Conservation (phyloP, 1,139 yeast genomes). For the Suhomyces yuchorum region DNA sequence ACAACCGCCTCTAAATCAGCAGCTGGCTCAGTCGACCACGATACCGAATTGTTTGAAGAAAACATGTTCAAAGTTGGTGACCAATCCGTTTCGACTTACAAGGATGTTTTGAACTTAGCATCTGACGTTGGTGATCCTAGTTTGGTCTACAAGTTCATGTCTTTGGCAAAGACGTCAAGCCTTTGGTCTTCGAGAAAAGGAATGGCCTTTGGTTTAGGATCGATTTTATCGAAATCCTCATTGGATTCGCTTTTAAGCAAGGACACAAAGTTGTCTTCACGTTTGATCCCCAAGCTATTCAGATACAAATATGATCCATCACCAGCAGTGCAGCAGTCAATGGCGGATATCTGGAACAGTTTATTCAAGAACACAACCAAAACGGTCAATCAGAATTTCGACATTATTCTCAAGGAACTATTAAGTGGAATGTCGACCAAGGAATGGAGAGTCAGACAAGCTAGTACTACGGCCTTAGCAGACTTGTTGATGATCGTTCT, state of each 20-base stretch:
- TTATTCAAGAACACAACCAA: constrained; percentile 63
- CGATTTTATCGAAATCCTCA: constrained; percentile 77
- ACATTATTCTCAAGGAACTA: constrained; percentile 63
- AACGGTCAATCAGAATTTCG: constrained; percentile 56
- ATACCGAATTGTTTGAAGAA: constrained; percentile 83
- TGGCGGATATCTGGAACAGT: constrained; percentile 87
- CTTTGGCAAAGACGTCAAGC: constrained; percentile 83
- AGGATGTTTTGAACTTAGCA: constrained; percentile 80
- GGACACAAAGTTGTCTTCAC: constrained; percentile 55
- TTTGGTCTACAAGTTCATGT: constrained; percentile 91
- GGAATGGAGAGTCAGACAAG: constrained; percentile 95
- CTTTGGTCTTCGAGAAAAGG: constrained; percentile 94
- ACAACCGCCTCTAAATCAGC: constrained; percentile 50
- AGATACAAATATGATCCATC: constrained; percentile 88
- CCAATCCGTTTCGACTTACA: constrained; percentile 86
- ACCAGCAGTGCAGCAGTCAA: constrained; percentile 70
- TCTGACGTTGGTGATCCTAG: constrained; percentile 96
- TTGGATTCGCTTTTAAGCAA: constrained; percentile 62
- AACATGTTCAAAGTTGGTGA: constrained; percentile 80
- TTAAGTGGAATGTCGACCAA: constrained; percentile 71
- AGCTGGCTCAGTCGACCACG: constrained; percentile 74
- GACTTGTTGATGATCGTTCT: constrained; percentile 69
- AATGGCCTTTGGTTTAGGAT: constrained; percentile 89
- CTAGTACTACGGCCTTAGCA: constrained; percentile 73
- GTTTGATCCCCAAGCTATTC: constrained; percentile 78